Evolutionary conservation across 2,329 filamentous ascomycete species (phyloP).

Genomic region (Aspergillus felis): DNA sequence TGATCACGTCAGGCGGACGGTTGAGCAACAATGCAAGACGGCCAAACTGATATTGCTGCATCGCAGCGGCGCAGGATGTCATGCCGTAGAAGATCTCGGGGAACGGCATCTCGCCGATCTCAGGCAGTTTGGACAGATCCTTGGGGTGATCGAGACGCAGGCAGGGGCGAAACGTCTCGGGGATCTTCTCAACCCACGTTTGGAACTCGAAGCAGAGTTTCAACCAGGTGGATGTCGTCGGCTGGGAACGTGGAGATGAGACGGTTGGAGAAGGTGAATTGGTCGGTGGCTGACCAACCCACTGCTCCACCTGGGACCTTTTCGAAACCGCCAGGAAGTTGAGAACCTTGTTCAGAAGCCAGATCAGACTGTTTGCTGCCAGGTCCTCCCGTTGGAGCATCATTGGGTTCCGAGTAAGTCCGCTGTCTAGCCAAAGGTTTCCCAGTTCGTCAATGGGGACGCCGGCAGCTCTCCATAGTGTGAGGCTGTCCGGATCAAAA

Average conservation of each 20-base stretch:
- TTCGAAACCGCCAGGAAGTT: constrained; percentile 60
- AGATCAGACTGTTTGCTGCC: constrained; percentile 58
- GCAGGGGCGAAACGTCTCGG: constrained; percentile 55
- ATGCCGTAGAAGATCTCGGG: constrained; percentile 59
- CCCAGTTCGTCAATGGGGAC: constrained; percentile 52
- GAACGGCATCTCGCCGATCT: constrained; percentile 38
- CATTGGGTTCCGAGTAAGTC: constrained; percentile 5
- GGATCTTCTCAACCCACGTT: constrained; percentile 55
- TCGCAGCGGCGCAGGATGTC: constrained; percentile 59
- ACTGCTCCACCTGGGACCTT: constrained; percentile 41
- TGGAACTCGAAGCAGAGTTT: constrained; percentile 53
- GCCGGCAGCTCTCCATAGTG: constrained; percentile 59
- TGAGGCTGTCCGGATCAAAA: constrained; percentile 54
- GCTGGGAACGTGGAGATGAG: constrained; percentile 36
- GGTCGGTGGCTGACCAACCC: constrained; percentile 27
- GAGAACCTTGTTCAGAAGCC: constrained; percentile 59
- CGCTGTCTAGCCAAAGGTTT: constrained; percentile 37
- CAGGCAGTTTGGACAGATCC: constrained; percentile 27
- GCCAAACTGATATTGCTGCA: constrained; percentile 64
- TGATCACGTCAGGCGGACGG: constrained; percentile 54
- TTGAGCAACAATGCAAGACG: constrained; percentile 60
- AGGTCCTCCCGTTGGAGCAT: constrained; percentile 50
- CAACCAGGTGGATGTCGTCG: constrained; percentile 50
- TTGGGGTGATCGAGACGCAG: constrained; percentile 43
- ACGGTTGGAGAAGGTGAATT: constrained; percentile 32